Base-by-base conservation (phyloP, 2,329 filamentous ascomycete species). In the Calonectria hawksworthii region DNA sequence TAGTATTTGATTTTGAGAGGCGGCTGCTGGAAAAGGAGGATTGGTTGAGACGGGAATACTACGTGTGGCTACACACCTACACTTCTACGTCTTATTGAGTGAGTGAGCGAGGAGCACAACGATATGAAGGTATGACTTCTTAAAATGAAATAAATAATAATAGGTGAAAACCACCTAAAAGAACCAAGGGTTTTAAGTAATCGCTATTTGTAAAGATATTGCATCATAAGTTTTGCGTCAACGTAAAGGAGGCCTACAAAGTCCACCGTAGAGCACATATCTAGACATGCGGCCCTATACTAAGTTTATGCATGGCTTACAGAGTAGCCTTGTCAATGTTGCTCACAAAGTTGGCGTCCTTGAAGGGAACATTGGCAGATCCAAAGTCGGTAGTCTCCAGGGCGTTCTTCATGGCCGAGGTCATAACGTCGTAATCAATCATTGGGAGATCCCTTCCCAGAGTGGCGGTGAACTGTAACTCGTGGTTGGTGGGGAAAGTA, bases 341-440 rank as follows among this genome's bases (percentile, higher is more conserved):
- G 23, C 64, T 67, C 4, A 32, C 72, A 73, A 84, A 83, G 75
- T 73, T 78, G n/a, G 59, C 69, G 6, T 83, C 79, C 18, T 83
- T 87, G 74, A 88, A 86, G 1, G 87, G 86, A 50, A 87, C 84
- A 72, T 82, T 87, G 8, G 86, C 87, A 34, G 41, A 66, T 2
- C 86, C 86, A 78, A 87, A 88, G 74, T 87, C 82, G 6, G 85
- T 81, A 3, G 77, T 80, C 44, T 78, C 74, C 5, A 89, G 80
- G 0, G 85, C 86, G 18, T 77, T 81, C 61, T 82, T 80, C 11
- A 85, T 83, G 13, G 78, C 83, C 2, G 79, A 67, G 2, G 85
- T 78, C 73, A 88, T 79, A n/a, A 75, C 80, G 68, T 87, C 86
- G 86, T 86, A 89, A 9, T 86, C 85, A 64, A 87, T 81, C 44